These are phyloP conservation scores for Hylodesmum podocarpum DNA, from an alignment of 306 rosid genomes.

Conservation along the genomic window DNA sequence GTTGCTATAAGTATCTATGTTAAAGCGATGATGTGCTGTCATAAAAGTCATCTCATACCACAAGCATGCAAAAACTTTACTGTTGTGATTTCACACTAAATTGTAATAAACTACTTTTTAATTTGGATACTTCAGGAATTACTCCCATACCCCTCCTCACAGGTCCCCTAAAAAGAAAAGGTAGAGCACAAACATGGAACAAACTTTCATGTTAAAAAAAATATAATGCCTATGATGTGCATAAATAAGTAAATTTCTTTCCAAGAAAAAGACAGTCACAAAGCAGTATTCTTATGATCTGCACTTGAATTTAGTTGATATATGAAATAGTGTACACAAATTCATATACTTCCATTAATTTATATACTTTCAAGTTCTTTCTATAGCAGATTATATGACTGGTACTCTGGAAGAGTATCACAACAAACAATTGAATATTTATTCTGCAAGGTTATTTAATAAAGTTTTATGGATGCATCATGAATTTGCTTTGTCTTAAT, in stretches of 20 bases:
- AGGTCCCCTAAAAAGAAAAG: neutral
- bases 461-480: neutral
- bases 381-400: neutral
- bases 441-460: neutral
- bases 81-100: neutral
- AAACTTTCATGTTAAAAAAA: neutral
- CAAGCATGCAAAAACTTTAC: neutral
- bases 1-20: slow-evolving; percentile 4
- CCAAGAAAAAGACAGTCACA: neutral
- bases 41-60: neutral
- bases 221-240: neutral
- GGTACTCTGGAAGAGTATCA: neutral
- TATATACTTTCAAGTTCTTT: neutral
- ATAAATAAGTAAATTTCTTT: neutral
- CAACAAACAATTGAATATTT: neutral
- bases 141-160: neutral
- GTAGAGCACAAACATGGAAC: neutral
- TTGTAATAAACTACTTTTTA: neutral
- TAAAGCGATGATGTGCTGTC: neutral
- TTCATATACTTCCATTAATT: neutral
- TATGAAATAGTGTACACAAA: neutral
- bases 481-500: neutral
- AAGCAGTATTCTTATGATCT: neutral
- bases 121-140: slow-evolving; percentile 1
- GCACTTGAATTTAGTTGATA: neutral